Evolutionary conservation across 164 flowering plant genomes (phyloP), one percentile per base, ranked within the genome.

Genomic region (Dillenia turbinata): DNA sequence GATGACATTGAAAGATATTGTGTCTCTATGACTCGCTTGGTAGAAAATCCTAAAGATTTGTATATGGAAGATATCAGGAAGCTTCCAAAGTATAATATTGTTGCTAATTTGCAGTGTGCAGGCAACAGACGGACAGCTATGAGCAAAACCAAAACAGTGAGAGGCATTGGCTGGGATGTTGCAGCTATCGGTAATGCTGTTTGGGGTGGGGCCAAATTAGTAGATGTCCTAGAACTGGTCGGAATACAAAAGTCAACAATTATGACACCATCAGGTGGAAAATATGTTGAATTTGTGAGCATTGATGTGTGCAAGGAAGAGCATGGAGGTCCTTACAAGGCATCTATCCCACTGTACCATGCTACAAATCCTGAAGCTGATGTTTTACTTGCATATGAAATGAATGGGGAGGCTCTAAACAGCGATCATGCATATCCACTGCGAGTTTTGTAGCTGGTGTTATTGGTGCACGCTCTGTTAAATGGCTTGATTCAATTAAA

Each of bases 51-150:
- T 10, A 86, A 57, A 61, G 75, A 81, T 68, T 70, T 95, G 49
- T 88, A 60, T 44, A 85, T 95, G 97, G 79, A 79, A 57, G 97
- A 89, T 65, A 75, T 94, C 75, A 67, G 99, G 87, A 74, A 62
- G 73, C 96, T 94, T 55, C 96, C 89, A 9, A 94, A 91, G 60
- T 81, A 94, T 73, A 82, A 77, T 63, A 88, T 94, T 14, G 70
- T 94, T 24, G 99, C 99, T 52, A 87, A 95, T 58, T 79, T 73
- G 48, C 98, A 94, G 88, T 95, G 99, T 81, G 99, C 99, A 67
- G 99, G 99, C 48, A 95, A 95, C 71, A 80, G 99, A 66, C 85
- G 99, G 77, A 95, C 97, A n/a, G 97, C 99, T 33, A 95, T 95
- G 99, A 95, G 97, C 79, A 79, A 86, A 56, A 73, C 58, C 44